Evolutionary conservation across 108 stramenopile species (phyloP).

Genomic region (Parietichytrium sp.): DNA sequence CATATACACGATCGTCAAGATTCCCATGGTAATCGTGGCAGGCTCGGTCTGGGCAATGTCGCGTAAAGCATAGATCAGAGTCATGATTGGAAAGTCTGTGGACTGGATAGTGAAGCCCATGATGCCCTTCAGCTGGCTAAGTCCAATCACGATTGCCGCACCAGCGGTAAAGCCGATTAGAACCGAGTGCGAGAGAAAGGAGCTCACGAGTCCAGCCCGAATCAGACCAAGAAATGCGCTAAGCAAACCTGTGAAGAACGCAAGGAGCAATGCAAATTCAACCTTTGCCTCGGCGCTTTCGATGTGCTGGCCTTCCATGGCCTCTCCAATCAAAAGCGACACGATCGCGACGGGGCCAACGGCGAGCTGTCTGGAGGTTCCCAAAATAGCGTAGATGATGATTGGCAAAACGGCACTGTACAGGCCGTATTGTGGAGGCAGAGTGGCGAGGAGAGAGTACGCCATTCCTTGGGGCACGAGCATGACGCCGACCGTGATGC

Average conservation of each 20-base stretch:
- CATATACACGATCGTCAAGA: slow-evolving; percentile 48
- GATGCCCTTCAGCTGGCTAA: slow-evolving; percentile 76
- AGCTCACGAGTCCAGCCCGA: slow-evolving; percentile 70
- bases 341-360: slow-evolving; percentile 81
- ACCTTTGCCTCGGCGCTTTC: neutral
- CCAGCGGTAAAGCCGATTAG: slow-evolving; percentile 79
- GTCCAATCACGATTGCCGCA: slow-evolving; percentile 77
- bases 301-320: neutral
- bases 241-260: slow-evolving; percentile 65
- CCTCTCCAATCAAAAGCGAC: slow-evolving; percentile 40
- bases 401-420: slow-evolving; percentile 75
- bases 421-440: slow-evolving; percentile 79
- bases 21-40: slow-evolving; percentile 64
- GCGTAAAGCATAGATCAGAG: slow-evolving; percentile 53
- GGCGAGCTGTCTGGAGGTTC: slow-evolving; percentile 72
- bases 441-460: slow-evolving; percentile 79
- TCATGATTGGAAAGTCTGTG: slow-evolving; percentile 48
- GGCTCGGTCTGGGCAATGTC: slow-evolving; percentile 63
- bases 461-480: slow-evolving; percentile 79
- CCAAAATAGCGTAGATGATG: slow-evolving; percentile 73
- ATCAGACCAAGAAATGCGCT: slow-evolving; percentile 56
- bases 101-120: slow-evolving; percentile 65
- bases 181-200: slow-evolving; percentile 78
- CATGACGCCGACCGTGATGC: slow-evolving; percentile 68
- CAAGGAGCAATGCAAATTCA: slow-evolving; percentile 54